Base-by-base conservation (phyloP, 371 early-diverging fungal genomes). In the Circinella umbellata region DNA sequence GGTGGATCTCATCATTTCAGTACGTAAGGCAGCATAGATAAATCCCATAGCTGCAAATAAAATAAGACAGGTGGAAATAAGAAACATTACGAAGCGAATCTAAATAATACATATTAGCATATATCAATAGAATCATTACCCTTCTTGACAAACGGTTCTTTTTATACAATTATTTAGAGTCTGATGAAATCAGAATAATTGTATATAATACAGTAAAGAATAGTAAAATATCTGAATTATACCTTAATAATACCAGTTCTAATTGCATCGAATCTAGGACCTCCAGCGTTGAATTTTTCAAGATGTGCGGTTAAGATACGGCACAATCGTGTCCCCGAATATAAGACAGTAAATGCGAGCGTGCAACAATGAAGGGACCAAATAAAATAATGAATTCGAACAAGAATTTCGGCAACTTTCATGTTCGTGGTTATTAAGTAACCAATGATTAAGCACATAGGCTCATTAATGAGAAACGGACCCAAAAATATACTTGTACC, bases 391-490 rank as follows among this genome's bases (percentile, higher is more conserved):
- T 76, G 68, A 6, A 71, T 10, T 34, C 63, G 73, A 6, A 69
- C 63, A 27, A 76, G 66, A 5, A 66, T 51, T 11, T 73, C 69
- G 4, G 76, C 76, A 14, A 27, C 46, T 10, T 63, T 47, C 17
- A 61, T 38, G 39, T 74, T 71, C 3, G 35, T 27, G 27, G 57
- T 57, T 34, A 27, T 2, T 34, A 57, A 34, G 27, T 57, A 57
- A 14, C 57, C 57, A 5, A 27, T 34, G 57, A 34, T 18, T 7
- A 57, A 18, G 9, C 10, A 34, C 4, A 27, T 57, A 0, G 57
- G 57, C 34, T 78, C 77, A 49, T 80, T 80, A 35, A 74, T 42
- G 13, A 80, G 62, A 64, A 80, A 73, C 3, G 83, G 83, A 6
- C 69, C 53, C 11, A 83, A 38, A 35, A 83, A 65, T 36, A 78